Base-by-base conservation (phyloP, 2,329 filamentous ascomycete genomes). In the Elsinoe arachidis region DNA sequence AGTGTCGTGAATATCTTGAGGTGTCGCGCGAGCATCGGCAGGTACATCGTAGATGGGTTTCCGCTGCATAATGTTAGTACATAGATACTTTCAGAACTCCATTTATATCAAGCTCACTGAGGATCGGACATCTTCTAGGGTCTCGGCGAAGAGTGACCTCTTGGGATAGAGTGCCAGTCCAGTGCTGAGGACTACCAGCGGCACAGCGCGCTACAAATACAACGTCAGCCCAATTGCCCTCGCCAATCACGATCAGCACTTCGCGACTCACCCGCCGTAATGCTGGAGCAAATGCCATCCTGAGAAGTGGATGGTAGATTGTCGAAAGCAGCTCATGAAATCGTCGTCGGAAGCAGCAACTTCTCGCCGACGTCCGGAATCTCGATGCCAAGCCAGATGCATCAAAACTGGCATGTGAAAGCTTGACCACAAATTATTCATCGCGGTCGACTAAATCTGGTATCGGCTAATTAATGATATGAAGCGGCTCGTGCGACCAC, bases 41-140 rank as follows among this genome's bases (percentile, higher is more conserved):
- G 77, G 74, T 69, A 85, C 80, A 73, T 92, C 88, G 80, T 95
- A 95, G 74, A 95, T 93, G 63, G 89, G 86, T 65, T 78, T 76
- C 63, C 75, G 75, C 65, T 62, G n/a, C 14, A n/a, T 9, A 12
- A 10, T 3, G 12, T 49, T 3, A 56, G 41, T n/a, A 15, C 6
- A 6, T 35, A 30, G 9, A 46, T 10, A 15, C 2, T 15, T 11
- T 1, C 7, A 26, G 41, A n/a, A 10, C 38, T 30, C 26, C 4
- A 30, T 30, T 30, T 68, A 69, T 53, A 39, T 37, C 3, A 12
- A 7, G 41, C 37, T 33, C 33, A 57, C 65, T 21, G 64, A 68
- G 64, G 57, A 68, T 64, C 44, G 60, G 58, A 56, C 62, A 61
- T 53, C 66, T 61, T 60, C 39, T n/a, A 65, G 71, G 58, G 70